phyloP scores from a whole-genome alignment of 116 monocot genomes.

The Iris pallida region DNA sequence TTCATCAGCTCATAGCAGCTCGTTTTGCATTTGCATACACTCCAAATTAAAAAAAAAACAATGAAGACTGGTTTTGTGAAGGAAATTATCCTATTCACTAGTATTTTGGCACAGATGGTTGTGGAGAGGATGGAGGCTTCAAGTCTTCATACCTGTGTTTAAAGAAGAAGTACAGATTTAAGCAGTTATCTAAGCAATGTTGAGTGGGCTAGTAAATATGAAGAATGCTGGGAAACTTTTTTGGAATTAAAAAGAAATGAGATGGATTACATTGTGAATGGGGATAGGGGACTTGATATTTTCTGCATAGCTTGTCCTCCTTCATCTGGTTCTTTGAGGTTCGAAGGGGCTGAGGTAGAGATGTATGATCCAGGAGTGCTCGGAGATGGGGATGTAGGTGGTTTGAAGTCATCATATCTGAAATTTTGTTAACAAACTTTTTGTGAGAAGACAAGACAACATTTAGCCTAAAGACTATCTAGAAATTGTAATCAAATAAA shows the following conservation, averaged over 20 bases:
- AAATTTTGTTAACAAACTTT: conserved; percentile 3
- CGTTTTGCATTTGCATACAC: too few species aligned
- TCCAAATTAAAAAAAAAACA: too few species aligned
- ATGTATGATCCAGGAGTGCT: conserved; percentile 8
- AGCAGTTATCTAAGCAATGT: background rate
- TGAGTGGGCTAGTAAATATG: background rate
- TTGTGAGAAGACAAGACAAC: background rate
- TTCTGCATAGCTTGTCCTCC: background rate
- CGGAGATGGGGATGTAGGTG: conserved; percentile 20
- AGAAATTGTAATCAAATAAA: too few species aligned
- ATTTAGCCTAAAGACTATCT: too few species aligned
- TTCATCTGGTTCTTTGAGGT: background rate
- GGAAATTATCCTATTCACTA: background rate
- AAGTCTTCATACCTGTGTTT: conserved; percentile 40
- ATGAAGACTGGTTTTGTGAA: too few species aligned
- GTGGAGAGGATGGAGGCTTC: conserved; percentile 50
- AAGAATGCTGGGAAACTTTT: background rate
- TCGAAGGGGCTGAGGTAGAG: background rate
- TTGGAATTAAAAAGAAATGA: background rate
- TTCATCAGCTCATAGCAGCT: too few species aligned
- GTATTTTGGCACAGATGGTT: conserved; percentile 6
- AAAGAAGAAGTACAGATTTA: background rate
- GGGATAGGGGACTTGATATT: conserved; percentile 25
- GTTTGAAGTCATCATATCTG: conserved; percentile 12
- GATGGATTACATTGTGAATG: conserved; percentile 32